Evolutionary conservation across 768 basidiomycete genomes (phyloP).

Genomic region (Postia placenta): DNA sequence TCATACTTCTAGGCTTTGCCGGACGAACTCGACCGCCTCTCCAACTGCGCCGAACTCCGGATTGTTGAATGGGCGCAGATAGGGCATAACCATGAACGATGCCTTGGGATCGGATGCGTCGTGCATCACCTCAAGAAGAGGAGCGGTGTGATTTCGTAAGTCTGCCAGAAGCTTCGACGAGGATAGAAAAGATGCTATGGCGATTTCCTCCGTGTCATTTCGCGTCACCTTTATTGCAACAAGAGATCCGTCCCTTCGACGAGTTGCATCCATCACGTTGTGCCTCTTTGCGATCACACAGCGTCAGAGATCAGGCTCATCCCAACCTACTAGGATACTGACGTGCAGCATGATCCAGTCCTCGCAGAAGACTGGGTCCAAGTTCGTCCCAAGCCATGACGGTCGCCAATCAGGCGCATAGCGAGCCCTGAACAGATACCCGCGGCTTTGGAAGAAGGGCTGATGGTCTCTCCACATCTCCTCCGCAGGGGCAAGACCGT

Average conservation of each 20-base stretch:
- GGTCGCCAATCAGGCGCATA: slow-evolving; percentile 10
- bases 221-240: slow-evolving; percentile 13
- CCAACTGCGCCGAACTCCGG: slow-evolving; percentile 18
- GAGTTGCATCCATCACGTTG: slow-evolving; percentile 15
- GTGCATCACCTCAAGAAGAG: slow-evolving; percentile 13
- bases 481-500: slow-evolving; percentile 4
- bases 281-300: background rate
- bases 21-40: slow-evolving; percentile 14
- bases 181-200: slow-evolving; percentile 11
- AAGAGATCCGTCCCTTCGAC: slow-evolving; percentile 1
- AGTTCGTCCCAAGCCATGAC: slow-evolving; percentile 9
- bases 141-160: slow-evolving; percentile 19
- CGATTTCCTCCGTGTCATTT: slow-evolving; percentile 1
- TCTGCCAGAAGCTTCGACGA: background rate
- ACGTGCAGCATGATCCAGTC: slow-evolving; percentile 12
- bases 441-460: slow-evolving; percentile 3
- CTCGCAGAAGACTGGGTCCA: slow-evolving; percentile 9
- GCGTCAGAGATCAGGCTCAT: background rate
- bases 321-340: background rate
- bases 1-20: slow-evolving; percentile 14
- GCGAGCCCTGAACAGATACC: slow-evolving; percentile 16
- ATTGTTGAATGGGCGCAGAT: slow-evolving; percentile 20
- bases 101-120: slow-evolving; percentile 10
- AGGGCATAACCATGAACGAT: slow-evolving; percentile 20
- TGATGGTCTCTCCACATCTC: slow-evolving; percentile 11